Conservation (phyloP, 2,329 filamentous ascomycete species). For the Diaporthe vaccinii region DNA sequence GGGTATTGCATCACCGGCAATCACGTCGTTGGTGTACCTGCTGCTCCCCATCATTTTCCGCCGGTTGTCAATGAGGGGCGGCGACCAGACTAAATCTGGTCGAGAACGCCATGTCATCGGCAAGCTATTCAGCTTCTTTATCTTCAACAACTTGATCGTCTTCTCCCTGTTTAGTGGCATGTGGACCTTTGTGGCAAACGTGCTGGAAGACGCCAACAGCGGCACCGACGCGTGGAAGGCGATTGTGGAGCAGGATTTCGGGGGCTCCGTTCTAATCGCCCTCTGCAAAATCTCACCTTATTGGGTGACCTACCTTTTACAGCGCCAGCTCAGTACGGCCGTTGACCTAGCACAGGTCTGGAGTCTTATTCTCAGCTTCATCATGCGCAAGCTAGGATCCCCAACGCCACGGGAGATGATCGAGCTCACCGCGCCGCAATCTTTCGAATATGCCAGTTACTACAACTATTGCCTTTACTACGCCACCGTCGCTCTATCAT, state of each 20-base stretch:
- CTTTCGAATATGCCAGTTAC: conserved; percentile 95
- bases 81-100: conserved; percentile 92
- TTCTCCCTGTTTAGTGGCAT: conserved; percentile 92
- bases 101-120: conserved; percentile 91
- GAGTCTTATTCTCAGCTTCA: conserved; percentile 86
- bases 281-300: conserved; percentile 88
- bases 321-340: conserved; percentile 93
- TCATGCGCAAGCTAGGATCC: conserved; percentile 84
- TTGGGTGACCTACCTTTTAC: conserved; percentile 94
- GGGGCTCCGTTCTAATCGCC: conserved; percentile 75
- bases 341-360: conserved; percentile 92
- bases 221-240: conserved; percentile 77
- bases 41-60: conserved; percentile 93
- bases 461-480: conserved; percentile 99
- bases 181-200: conserved; percentile 78
- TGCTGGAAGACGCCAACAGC: conserved; percentile 70
- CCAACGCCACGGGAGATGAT: conserved; percentile 94
- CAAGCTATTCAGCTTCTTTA: conserved; percentile 94
- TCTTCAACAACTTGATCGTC: conserved; percentile 96
- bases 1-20: conserved; percentile 88
- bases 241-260: conserved; percentile 74
- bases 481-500: conserved; percentile 87
- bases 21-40: conserved; percentile 90
- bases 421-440: conserved; percentile 89
- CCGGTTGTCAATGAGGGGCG: conserved; percentile 83